Evolutionary conservation across 208 protist species (phyloP), one percentile per base, ranked within the genome.

Genomic region (Trypanosoma scelopori): DNA sequence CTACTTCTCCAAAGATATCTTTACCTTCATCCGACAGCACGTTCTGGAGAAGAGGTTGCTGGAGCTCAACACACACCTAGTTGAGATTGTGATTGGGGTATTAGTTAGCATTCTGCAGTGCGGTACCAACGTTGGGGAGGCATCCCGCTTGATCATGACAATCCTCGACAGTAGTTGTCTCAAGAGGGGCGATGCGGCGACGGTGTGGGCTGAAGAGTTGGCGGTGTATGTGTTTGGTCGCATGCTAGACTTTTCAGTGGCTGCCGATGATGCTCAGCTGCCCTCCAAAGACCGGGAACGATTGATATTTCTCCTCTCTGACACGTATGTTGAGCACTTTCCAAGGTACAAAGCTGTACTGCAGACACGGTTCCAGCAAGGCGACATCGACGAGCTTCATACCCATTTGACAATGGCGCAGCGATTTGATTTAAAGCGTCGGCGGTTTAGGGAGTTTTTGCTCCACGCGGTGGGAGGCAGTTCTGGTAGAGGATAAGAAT

Each of bases 381-480:
- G 59, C 45, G 50, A 63, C 22, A 67, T 88, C 3, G 83, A 88
- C 18, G 79, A 79, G 16, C 74, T 92, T 0, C 71, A 90, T 27
- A 69, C 83, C 7, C 79, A 90, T 27, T 65, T 92, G 32, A 55
- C 75, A 12, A 71, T 92, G 18, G 51, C 68, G 1, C 20, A 25
- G 16, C 71, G 75, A 18, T 41, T 76, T 49, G 63, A 73, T 28
- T 57, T 57, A 20, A 71, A 84, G 47, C 81, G 86, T 13, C 78
- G 78, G 5, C 76, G 69, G 32, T 76, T 90, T 45, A 86, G 81
- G 53, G 83, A 90, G 12, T 90, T 89, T 49, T 42, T 92, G 20
- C 22, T 67, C 9, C 22, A 46, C 3, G 42, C 18, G 42, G 6
- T 16, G 25, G 56, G 11, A 57, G 32, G 41, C 16, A 37, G 16